Evolutionary conservation across 2,329 filamentous ascomycete genomes (phyloP).

Genomic region (Exophiala calicioides): DNA sequence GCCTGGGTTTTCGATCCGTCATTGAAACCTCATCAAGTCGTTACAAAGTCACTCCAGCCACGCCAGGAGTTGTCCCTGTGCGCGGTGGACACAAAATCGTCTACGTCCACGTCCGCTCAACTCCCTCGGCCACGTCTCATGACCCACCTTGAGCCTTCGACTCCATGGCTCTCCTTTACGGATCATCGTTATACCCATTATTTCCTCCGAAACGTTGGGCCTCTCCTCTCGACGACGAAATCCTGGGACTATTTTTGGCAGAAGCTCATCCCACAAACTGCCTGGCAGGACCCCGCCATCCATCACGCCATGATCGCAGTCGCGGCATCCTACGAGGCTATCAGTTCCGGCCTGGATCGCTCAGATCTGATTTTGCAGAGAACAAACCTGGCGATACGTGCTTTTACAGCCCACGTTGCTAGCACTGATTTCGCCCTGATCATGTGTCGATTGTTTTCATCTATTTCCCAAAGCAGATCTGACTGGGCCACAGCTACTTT

Average conservation of each 20-base stretch:
- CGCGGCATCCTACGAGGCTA: constrained; percentile 17
- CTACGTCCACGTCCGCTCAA: background rate
- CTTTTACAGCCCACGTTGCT: constrained; percentile 4
- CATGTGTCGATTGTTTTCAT: constrained; percentile 19
- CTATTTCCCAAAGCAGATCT: constrained; percentile 16
- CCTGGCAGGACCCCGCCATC: constrained; percentile 18
- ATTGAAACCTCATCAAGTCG: background rate
- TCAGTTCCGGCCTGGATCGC: constrained; percentile 7
- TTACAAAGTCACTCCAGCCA: background rate
- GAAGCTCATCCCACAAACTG: constrained; percentile 16
- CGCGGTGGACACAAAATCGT: background rate
- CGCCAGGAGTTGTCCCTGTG: background rate
- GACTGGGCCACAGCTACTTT: constrained; percentile 12
- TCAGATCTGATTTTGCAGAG: constrained; percentile 5
- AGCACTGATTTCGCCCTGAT: constrained; percentile 18
- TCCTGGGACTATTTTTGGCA: constrained; percentile 19
- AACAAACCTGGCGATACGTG: constrained; percentile 9
- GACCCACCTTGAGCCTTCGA: constrained; percentile 9
- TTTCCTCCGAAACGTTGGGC: constrained; percentile 10
- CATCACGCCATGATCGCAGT: constrained; percentile 23
- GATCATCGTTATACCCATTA: constrained; percentile 10
- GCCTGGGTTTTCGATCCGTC: constrained; percentile 18
- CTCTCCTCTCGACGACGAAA: constrained; percentile 15
- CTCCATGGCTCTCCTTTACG: background rate
- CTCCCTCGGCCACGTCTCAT: background rate